Base-by-base conservation (phyloP, 1,284 basidiomycete genomes). In the Vanrija humicola region DNA sequence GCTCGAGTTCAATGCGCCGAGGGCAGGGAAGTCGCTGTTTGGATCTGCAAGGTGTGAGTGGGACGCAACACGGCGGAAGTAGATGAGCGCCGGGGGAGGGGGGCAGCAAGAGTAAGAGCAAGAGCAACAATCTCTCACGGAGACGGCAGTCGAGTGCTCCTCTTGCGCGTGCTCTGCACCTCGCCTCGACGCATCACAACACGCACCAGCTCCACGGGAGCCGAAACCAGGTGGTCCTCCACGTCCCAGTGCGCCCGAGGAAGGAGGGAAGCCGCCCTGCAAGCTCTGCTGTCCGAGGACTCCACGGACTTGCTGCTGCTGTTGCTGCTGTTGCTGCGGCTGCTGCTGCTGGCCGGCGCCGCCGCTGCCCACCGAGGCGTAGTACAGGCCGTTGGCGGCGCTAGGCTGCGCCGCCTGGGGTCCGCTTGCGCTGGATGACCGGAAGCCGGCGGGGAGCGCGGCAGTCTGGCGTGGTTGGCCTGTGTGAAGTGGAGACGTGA, bases 211-310 rank as follows among this genome's bases (percentile, higher is more conserved):
- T 44, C 52, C 60, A 39, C 71, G 50, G 40, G 60, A 56, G 10
- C 61, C 62, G 53, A 75, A 72, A 8, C 73, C 73, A 18, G 73
- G 73, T 38, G 73, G 73, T 51, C 67, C 73, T 28, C 53, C 62
- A 58, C 69, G 62, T 42, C 61, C 56, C 25, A 64, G 34, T 28
- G 51, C 61, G 43, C 58, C 60, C 16, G 50, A 50, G 38, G 55
- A 54, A 18, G 63, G 58, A 10, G 64, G 61, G 46, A 58, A 63
- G 19, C 49, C 53, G 25, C 54, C 54, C 52, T 52, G 62, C 46
- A 54, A 12, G 50, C 42, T 51, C 42, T 50, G 50, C 38, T 58
- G 58, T 34, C 54, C 54, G 48, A 55, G 23, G 18, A 56, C 53
- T 8, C 39, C 43, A 38, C 52, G 54, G 23, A 26, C 55, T n/a